Conservation (phyloP, 192 early-diverging fungal species). For the Coemansia sp. region DNA sequence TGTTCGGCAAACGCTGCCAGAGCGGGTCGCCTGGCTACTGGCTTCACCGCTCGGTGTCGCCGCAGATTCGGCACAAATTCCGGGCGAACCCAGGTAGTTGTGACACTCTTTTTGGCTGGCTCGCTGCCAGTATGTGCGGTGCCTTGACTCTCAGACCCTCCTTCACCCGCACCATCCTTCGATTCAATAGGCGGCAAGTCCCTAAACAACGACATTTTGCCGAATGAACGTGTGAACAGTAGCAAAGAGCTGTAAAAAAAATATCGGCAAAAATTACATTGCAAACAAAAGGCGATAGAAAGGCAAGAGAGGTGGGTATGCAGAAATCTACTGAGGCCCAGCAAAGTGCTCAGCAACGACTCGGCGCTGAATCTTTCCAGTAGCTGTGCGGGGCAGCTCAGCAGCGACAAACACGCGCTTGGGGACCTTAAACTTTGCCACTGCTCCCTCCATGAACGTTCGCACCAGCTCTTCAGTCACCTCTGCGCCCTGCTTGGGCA, state of each 20-base stretch:
- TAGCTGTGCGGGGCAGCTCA: slow-evolving; percentile 69
- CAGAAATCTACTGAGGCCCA: slow-evolving; percentile 28
- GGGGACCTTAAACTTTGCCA: slow-evolving; percentile 72
- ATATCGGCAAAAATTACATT: background rate
- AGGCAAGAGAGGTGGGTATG: background rate
- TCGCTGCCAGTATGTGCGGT: background rate
- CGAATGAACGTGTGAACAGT: background rate
- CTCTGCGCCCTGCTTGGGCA: slow-evolving; percentile 55
- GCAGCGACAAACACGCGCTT: slow-evolving; percentile 67
- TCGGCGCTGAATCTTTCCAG: slow-evolving; percentile 71
- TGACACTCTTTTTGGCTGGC: background rate
- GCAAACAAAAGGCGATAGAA: background rate
- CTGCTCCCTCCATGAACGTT: slow-evolving; percentile 52
- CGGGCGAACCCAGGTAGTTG: slow-evolving; percentile 18
- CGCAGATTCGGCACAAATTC: slow-evolving; percentile 35
- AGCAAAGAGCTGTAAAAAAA: background rate
- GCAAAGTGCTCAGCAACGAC: slow-evolving; percentile 62
- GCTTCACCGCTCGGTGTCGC: slow-evolving; percentile 9
- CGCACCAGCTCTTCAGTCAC: slow-evolving; percentile 58
- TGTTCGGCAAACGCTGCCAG: background rate
- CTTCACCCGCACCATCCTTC: background rate
- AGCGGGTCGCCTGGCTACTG: background rate
- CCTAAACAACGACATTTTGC: slow-evolving; percentile 40
- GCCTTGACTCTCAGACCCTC: background rate
- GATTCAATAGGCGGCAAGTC: slow-evolving; percentile 38